Evolutionary conservation across 164 flowering plant species (phyloP).

Genomic region (Tetracentron sinense): DNA sequence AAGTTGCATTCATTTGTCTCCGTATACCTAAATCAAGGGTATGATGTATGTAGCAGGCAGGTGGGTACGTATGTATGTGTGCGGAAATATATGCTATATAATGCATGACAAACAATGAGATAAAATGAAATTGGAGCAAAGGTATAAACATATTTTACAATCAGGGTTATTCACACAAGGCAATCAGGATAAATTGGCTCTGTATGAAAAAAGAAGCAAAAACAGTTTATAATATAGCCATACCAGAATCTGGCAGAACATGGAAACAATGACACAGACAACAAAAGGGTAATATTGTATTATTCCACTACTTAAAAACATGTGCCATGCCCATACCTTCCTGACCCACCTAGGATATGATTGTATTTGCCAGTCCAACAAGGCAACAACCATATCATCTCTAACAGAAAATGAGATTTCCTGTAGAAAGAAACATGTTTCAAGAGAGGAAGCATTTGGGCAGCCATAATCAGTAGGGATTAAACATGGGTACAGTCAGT

Average conservation of each 20-base stretch:
- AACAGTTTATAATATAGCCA: conserved; percentile 5
- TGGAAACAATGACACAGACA: conserved; percentile 15
- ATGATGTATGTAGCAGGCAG: background rate
- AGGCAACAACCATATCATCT: conserved; percentile 15
- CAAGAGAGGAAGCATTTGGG: conserved; percentile 26
- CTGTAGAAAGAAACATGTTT: conserved; percentile 32
- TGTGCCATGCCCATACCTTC: conserved; percentile 47
- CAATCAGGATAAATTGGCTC: background rate
- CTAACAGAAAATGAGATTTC: conserved; percentile 13
- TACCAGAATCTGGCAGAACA: conserved; percentile 22
- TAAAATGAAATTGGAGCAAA: too few relatives aligned
- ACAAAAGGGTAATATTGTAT: conserved; percentile 15
- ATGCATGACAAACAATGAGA: too few relatives aligned
- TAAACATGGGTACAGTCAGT: background rate
- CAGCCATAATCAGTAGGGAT: conserved; percentile 12
- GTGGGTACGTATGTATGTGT: background rate
- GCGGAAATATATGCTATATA: background rate
- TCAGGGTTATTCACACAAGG: too few relatives aligned
- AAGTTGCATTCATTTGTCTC: background rate
- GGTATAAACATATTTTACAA: too few relatives aligned
- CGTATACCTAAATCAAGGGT: background rate
- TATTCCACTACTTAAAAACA: conserved; percentile 21
- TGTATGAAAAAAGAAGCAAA: too few relatives aligned
- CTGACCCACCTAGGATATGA: conserved; percentile 44
- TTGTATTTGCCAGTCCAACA: conserved; percentile 17